Evolutionary conservation across 805 yeast genomes (phyloP).

Genomic region (Barnettozyma vustinii): DNA sequence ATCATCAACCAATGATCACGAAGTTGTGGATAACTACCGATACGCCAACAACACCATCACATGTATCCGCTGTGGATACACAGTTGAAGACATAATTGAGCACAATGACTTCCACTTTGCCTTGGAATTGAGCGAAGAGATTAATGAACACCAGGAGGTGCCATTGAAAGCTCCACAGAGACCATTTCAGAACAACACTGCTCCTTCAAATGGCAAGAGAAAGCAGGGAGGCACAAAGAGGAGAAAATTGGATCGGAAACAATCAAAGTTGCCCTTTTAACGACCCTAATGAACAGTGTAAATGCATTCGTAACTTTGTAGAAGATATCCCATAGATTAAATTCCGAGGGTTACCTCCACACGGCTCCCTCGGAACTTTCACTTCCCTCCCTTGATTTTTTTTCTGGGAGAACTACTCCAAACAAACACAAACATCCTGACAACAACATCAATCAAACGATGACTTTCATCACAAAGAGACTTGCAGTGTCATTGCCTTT

Average conservation of each 20-base stretch:
- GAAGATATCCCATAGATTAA: no score
- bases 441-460: not conserved
- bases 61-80: slow-evolving; percentile 9
- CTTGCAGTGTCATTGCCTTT: not conserved
- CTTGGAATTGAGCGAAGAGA: slow-evolving; percentile 36
- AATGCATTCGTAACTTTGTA: no score
- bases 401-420: not conserved
- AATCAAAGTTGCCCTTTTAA: slow-evolving; percentile 23
- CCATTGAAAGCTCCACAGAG: not conserved
- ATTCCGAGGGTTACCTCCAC: not conserved
- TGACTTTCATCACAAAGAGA: slow-evolving; percentile 2
- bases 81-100: slow-evolving; percentile 30
- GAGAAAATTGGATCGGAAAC: slow-evolving; percentile 14
- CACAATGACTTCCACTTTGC: slow-evolving; percentile 56
- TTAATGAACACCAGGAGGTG: slow-evolving; percentile 1
- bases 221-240: slow-evolving; percentile 7
- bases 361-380: not conserved
- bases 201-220: not conserved
- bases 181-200: not conserved
- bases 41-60: not conserved
- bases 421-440: no score
- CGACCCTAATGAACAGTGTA: not conserved
- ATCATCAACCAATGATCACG: not conserved
- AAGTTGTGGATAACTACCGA: not conserved
- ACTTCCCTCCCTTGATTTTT: not conserved